A percentile compares a stretch with the other conserved stretches of the same genome.
phyloP scores from a whole-genome alignment of 176 grass and related monocot genomes.

The Coix lacrymajobi region DNA sequence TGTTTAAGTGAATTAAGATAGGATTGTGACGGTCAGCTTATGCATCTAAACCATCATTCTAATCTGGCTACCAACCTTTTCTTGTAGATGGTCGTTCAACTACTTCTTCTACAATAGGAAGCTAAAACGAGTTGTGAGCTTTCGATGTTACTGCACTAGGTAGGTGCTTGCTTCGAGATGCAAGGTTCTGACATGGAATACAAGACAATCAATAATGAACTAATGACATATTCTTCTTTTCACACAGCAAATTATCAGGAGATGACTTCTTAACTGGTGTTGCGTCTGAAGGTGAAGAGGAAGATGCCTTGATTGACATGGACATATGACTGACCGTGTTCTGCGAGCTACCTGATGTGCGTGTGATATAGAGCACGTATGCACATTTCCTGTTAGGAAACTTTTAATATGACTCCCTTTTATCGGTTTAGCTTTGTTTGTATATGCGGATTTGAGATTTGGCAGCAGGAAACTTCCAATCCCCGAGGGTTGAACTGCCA shows the following conservation, averaged over 20 bases:
- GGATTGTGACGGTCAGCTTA: background rate
- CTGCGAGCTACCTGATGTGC: slow-evolving; percentile 14
- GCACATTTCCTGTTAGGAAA: background rate
- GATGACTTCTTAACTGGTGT: slow-evolving; percentile 53
- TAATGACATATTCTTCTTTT: background rate
- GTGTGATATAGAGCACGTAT: slow-evolving; percentile 23
- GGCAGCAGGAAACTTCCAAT: background rate
- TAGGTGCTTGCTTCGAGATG: slow-evolving; percentile 1
- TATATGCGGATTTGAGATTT: background rate
- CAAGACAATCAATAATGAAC: background rate
- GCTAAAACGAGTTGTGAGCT: slow-evolving; percentile 86
- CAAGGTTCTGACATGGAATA: background rate
- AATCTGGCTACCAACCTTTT: slow-evolving; percentile 15
- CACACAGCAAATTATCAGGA: slow-evolving; percentile 54
- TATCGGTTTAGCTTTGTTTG: background rate
- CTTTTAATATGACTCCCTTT: background rate
- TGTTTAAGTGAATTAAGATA: slow-evolving; percentile 9
- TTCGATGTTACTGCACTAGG: slow-evolving; percentile 89
- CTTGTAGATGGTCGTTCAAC: slow-evolving; percentile 85
- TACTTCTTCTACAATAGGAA: slow-evolving; percentile 97
- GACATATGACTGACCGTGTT: slow-evolving; percentile 59
- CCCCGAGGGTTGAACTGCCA: background rate
- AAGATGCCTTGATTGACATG: slow-evolving; percentile 82
- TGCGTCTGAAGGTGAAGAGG: slow-evolving; percentile 47
- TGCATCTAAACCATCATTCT: background rate